phyloP scores from a whole-genome alignment of 1,284 basidiomycete species.

The Vanrija pseudolonga region DNA sequence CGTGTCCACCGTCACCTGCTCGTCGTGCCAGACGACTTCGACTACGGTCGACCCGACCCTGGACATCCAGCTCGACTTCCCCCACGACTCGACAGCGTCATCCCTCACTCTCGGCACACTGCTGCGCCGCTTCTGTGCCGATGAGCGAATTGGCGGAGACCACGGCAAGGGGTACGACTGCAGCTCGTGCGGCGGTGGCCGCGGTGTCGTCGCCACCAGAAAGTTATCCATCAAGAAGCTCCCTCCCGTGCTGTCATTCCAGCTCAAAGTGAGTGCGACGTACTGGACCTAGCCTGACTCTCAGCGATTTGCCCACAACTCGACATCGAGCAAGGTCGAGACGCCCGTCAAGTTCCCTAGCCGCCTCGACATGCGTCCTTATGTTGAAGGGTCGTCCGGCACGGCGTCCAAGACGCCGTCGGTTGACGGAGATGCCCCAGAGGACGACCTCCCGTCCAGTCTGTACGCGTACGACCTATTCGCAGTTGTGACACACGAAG shows the following conservation, averaged over 20 bases:
- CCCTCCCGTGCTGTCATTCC: constrained; percentile 87
- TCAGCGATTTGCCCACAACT: constrained; percentile 88
- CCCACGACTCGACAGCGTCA: not conserved
- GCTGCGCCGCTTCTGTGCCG: constrained; percentile 39
- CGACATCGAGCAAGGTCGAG: constrained; percentile 78
- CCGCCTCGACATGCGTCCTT: constrained; percentile 81
- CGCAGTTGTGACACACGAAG: constrained; percentile 91
- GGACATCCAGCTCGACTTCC: constrained; percentile 83
- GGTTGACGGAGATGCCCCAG: constrained; percentile 3
- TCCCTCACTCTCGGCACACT: constrained; percentile 29
- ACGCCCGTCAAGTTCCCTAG: constrained; percentile 77
- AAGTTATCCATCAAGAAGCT: constrained; percentile 78
- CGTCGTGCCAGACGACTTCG: constrained; percentile 66
- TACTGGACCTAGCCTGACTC: not conserved
- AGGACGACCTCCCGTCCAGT: constrained; percentile 52
- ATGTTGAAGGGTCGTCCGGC: constrained; percentile 52
- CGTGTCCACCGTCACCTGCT: constrained; percentile 86
- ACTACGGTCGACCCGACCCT: constrained; percentile 84
- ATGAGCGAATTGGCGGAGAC: constrained; percentile 37
- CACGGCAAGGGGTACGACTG: constrained; percentile 45
- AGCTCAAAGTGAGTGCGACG: constrained; percentile 71
- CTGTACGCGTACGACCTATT: constrained; percentile 91
- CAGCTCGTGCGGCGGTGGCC: constrained; percentile 40
- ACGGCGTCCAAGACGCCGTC: constrained; percentile 7
- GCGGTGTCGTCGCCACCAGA: constrained; percentile 60